Evolutionary conservation across 768 basidiomycete species (phyloP), one percentile per base, ranked within the genome.

Genomic region (button mushroom (Agaricus bisporus)): DNA sequence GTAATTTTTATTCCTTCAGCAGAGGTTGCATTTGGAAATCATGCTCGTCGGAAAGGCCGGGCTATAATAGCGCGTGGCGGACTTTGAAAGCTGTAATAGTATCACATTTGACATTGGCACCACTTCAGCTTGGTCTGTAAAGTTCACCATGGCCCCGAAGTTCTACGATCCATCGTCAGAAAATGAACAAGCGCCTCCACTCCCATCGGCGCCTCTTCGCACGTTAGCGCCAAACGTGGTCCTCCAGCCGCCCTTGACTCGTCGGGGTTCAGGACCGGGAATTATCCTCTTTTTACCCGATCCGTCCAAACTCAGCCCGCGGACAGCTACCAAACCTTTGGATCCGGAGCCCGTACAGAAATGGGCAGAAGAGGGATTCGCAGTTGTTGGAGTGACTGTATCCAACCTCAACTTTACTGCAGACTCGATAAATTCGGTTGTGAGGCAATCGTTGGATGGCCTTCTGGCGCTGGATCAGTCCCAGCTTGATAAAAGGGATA

Each of bases 361-460:
- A 65, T 79, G 77, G 77, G 77, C 78, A 26, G 77, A 79, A 59
- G 78, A 80, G 60, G 78, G 79, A 0, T 80, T 77, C 52, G 72
- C 72, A 5, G 77, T 79, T 2, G 68, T 71, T 12, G 74, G 68
- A 14, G 60, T 75, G 29, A 68, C 68, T 5, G 35, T 60, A 25
- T 56, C 46, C n/a, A 35, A 18, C 18, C n/a, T 15, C 15, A 59
- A 58, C 10, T 42, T 17, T 12, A 55, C 37, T n/a, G 18, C n/a
- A 6, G 59, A 22, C 58, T 64, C 51, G 57, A 61, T 41, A 58
- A 70, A 25, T 47, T 63, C n/a, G 54, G 57, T 61, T 47, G 57
- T 79, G 41, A 63, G 64, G 38, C 63, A 60, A 32, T 69, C 66
- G 6, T 49, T 72, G n/a, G 64, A 72, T 39, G 68, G 66, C 12